phyloP scores from a whole-genome alignment of 2,329 filamentous ascomycete species.

The Fusarium succisae region DNA sequence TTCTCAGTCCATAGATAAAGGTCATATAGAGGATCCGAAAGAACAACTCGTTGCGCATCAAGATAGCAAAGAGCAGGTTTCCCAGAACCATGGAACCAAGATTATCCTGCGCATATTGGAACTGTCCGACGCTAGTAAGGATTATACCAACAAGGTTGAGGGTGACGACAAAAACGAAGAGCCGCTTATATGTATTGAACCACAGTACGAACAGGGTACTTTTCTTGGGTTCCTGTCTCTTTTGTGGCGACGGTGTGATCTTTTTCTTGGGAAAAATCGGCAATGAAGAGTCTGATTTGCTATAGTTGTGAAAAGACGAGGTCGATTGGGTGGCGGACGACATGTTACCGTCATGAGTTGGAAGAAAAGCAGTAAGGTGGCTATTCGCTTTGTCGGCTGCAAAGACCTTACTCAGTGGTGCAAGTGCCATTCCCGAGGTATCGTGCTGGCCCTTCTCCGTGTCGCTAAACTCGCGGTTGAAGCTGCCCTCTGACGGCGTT shows the following conservation, averaged over 20 bases:
- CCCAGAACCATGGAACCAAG: not conserved
- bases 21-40: not conserved
- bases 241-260: not conserved
- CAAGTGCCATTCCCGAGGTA: not conserved
- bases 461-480: not conserved
- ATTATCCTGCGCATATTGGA: not conserved
- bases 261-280: not conserved
- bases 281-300: not conserved
- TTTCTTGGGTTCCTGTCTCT: not conserved
- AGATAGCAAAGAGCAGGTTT: not conserved
- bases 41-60: not conserved
- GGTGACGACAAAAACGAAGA: not conserved
- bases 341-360: not conserved
- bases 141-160: not conserved
- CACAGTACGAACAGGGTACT: fast-evolving
- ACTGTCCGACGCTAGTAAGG: not conserved
- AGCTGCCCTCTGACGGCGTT: fast-evolving
- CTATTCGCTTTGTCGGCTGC: not conserved
- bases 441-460: not conserved
- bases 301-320: not conserved
- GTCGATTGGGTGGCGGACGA: not conserved
- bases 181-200: not conserved
- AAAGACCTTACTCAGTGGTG: not conserved
- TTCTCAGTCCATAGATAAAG: not conserved
- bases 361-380: not conserved